Conservation (phyloP, 441 rosid genomes). For the Jatropha podagrica region DNA sequence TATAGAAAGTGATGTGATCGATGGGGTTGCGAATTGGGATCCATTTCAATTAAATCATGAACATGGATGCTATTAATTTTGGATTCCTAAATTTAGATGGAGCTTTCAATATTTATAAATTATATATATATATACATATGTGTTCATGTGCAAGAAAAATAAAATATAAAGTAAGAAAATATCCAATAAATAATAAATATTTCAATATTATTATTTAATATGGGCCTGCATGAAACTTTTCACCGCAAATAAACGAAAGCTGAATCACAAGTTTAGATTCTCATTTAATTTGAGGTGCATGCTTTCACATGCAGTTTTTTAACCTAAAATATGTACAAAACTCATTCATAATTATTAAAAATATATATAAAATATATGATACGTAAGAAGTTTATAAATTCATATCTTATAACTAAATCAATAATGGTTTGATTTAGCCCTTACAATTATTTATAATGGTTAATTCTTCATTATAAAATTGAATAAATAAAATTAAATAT, state of each 20-base stretch:
- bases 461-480: no score
- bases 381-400: no score
- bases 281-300: constrained; percentile 14
- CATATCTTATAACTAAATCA: no score
- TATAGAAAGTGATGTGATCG: constrained; percentile 19
- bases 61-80: neutral
- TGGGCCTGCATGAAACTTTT: neutral
- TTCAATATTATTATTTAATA: no score
- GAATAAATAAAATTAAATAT: no score
- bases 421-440: no score
- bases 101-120: neutral
- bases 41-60: neutral
- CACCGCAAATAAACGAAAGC: neutral
- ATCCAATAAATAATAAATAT: no score
- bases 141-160: neutral
- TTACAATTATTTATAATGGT: no score
- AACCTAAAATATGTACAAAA: neutral
- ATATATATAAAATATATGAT: no score
- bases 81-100: neutral
- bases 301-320: constrained; percentile 1
- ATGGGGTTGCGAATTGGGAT: constrained; percentile 9
- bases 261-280: constrained; percentile 12
- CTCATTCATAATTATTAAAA: no score
- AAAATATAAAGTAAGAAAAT: neutral
- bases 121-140: no score